These are phyloP conservation scores for Micractinium sp. DNA, from an alignment of 139 green algal species.

Conservation along the genomic window DNA sequence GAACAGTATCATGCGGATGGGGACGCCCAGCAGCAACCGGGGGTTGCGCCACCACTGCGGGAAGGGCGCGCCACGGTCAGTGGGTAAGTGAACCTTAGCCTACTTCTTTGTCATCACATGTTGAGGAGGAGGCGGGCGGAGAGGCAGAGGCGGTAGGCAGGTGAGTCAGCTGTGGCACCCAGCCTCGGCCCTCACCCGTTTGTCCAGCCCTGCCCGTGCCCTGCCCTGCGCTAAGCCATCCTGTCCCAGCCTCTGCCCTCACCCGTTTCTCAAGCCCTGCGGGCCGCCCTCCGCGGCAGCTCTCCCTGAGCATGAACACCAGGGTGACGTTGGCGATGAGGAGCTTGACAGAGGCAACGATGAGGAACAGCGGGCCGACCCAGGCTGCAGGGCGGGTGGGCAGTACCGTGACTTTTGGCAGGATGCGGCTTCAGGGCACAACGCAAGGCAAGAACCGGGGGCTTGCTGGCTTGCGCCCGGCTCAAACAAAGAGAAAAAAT, in stretches of 20 bases:
- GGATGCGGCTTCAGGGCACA: neutral
- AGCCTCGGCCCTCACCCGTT: too few species aligned
- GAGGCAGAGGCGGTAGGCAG: neutral
- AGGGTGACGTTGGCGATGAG: conserved; percentile 1
- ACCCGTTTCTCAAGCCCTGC: neutral
- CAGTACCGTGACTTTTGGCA: neutral
- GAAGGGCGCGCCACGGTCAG: neutral
- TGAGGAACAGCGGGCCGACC: neutral
- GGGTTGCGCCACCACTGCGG: conserved; percentile 19
- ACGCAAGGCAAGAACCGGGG: neutral
- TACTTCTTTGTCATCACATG: neutral
- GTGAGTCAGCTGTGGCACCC: neutral
- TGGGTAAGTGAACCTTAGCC: too few species aligned
- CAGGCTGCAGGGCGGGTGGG: neutral
- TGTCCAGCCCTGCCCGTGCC: too few species aligned
- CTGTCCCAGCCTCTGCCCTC: too few species aligned
- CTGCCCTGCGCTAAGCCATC: too few species aligned
- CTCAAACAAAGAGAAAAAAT: too few species aligned
- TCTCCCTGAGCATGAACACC: conserved; percentile 17
- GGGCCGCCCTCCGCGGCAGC: conserved; percentile 13
- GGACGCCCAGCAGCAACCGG: conserved; percentile 10
- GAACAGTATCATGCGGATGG: conserved; percentile 26
- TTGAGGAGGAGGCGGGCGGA: too few species aligned
- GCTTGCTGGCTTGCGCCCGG: neutral
- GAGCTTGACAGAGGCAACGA: neutral